phyloP scores from a whole-genome alignment of 345 rosid genomes.

The Tarenaya hassleriana region DNA sequence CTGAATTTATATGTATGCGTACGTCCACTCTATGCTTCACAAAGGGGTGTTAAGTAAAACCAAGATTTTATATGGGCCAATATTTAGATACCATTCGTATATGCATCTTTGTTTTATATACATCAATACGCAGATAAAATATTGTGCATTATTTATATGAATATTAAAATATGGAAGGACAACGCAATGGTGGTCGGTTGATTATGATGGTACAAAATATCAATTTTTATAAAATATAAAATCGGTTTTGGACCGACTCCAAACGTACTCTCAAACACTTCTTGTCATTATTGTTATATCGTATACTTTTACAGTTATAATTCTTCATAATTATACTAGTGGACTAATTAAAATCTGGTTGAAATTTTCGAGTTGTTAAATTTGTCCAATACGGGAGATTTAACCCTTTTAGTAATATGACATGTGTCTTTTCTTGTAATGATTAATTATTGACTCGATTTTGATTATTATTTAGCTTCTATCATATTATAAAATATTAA shows the following conservation, averaged over 20 bases:
- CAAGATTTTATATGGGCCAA: not conserved
- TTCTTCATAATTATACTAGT: too few species aligned
- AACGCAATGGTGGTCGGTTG: conserved; percentile 29
- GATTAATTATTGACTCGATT: too few species aligned
- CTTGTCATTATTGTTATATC: not conserved
- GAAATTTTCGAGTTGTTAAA: too few species aligned
- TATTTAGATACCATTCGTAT: not conserved
- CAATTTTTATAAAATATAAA: not conserved
- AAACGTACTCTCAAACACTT: not conserved
- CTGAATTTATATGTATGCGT: too few species aligned
- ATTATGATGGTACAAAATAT: conserved; percentile 26
- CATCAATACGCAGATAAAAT: conserved; percentile 3
- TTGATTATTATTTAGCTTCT: too few species aligned
- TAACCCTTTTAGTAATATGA: too few species aligned
- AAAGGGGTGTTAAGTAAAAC: too few species aligned
- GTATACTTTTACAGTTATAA: not conserved
- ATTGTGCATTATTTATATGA: conserved; percentile 6
- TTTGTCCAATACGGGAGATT: too few species aligned
- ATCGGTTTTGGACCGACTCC: conserved; percentile 13
- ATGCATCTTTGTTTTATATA: not conserved
- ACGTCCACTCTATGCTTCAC: too few species aligned
- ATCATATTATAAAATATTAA: too few species aligned
- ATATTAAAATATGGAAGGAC: conserved; percentile 26
- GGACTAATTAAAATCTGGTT: too few species aligned
- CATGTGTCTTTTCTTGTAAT: too few species aligned